These are phyloP conservation scores for Aspergillus sclerotiicarbonarius DNA, from an alignment of 495 filamentous ascomycete species.

Conservation along the genomic window DNA sequence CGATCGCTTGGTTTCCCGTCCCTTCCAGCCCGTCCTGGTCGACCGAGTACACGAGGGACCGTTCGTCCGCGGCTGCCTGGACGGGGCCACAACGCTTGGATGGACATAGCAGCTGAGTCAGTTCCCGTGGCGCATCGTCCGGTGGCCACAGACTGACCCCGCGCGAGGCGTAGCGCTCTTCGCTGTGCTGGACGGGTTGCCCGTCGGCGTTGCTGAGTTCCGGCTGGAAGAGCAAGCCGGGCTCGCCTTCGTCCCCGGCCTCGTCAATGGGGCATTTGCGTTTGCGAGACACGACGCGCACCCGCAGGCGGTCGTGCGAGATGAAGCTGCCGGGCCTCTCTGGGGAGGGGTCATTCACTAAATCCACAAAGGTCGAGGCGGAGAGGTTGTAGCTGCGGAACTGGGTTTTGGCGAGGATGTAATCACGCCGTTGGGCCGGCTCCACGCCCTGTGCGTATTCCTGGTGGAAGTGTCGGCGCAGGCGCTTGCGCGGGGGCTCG, in stretches of 20 bases:
- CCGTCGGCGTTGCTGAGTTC: conserved; percentile 30
- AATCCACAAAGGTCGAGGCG: conserved; percentile 61
- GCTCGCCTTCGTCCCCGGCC: conserved; percentile 32
- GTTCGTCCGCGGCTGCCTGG: conserved; percentile 57
- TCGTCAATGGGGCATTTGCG: conserved; percentile 39
- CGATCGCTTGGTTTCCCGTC: conserved; percentile 43
- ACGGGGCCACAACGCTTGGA: conserved; percentile 46
- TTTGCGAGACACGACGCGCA: conserved; percentile 50
- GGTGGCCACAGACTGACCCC: conserved; percentile 61
- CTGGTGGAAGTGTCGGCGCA: conserved; percentile 39
- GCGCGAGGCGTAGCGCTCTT: conserved; percentile 50
- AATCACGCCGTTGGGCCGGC: conserved; percentile 39
- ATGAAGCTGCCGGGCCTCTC: conserved; percentile 28
- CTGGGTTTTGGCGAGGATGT: conserved; percentile 57
- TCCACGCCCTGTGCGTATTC: conserved; percentile 49
- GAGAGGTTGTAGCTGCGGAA: conserved; percentile 58
- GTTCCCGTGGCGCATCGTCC: conserved; percentile 40
- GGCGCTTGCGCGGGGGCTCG: conserved; percentile 37
- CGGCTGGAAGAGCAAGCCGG: conserved; percentile 34
- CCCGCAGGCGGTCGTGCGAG: conserved; percentile 48
- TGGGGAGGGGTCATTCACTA: conserved; percentile 57
- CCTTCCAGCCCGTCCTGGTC: conserved; percentile 44
- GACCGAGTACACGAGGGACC: conserved; percentile 54
- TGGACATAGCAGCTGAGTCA: conserved; percentile 59
- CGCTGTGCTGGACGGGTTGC: conserved; percentile 28